A percentile compares a stretch with the other conserved stretches of the same genome.
Evolutionary conservation across 768 basidiomycete species (phyloP).

Genomic region (Boletus vermiculosoides): DNA sequence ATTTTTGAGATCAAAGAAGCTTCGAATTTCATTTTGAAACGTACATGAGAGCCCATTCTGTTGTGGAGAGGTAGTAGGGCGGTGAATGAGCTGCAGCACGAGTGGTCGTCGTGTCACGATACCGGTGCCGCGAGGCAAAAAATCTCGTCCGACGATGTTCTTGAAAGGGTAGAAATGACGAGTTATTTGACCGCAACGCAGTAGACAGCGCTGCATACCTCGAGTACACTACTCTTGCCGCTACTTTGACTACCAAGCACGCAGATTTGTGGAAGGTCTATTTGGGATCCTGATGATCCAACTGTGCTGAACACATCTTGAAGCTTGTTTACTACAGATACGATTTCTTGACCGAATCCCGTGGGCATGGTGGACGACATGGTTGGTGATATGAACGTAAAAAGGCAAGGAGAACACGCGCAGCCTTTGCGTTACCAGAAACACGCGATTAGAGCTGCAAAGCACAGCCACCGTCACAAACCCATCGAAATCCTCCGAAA

Average conservation of each 20-base stretch:
- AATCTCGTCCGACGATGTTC: conserved; percentile 99
- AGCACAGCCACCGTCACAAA: conserved; percentile 28
- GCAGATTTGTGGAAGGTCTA: conserved; percentile 92
- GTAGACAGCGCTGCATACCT: conserved; percentile 47
- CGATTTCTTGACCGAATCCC: conserved; percentile 78
- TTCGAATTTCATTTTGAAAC: conserved; percentile 19
- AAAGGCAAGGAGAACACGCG: conserved; percentile 13
- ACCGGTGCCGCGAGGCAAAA: conserved; percentile 97
- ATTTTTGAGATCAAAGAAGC: conserved; percentile 1
- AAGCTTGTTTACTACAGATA: conserved; percentile 80
- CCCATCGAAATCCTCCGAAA: not conserved
- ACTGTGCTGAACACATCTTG: conserved; percentile 89
- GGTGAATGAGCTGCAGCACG: conserved; percentile 93
- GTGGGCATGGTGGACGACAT: conserved; percentile 42
- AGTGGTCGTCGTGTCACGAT: conserved; percentile 97
- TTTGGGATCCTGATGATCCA: conserved; percentile 70
- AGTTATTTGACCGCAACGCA: not conserved
- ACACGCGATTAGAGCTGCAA: conserved; percentile 23
- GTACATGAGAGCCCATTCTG: conserved; percentile 45
- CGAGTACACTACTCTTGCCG: conserved; percentile 90
- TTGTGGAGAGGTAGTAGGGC: conserved; percentile 52
- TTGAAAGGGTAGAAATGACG: conserved; percentile 31
- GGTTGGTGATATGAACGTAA: conserved; percentile 14
- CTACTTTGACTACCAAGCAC: conserved; percentile 91
- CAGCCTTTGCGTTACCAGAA: conserved; percentile 9